These are phyloP conservation scores for Rhizophora mangle DNA, from an alignment of 345 rosid genomes.

Conservation along the genomic window DNA sequence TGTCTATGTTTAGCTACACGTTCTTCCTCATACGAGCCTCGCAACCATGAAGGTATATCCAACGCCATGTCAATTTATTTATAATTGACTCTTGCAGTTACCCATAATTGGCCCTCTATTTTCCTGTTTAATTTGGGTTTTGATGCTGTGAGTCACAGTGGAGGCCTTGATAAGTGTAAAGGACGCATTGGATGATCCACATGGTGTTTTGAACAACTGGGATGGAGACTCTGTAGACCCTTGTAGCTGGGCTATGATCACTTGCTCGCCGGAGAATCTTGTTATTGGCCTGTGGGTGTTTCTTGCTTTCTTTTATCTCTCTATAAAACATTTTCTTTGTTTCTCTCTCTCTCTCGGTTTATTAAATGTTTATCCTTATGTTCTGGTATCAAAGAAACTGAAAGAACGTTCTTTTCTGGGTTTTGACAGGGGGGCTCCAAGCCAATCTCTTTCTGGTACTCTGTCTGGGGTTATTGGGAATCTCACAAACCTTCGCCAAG, in stretches of 20 bases:
- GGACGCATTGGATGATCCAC: constrained; percentile 62
- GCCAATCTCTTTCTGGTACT: constrained; percentile 86
- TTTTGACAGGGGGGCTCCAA: constrained; percentile 76
- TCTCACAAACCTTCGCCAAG: constrained; percentile 88
- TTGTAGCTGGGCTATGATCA: constrained; percentile 94
- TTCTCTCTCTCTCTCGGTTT: neutral
- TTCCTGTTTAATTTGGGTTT: constrained; percentile 6
- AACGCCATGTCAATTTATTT: no score
- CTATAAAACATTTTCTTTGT: neutral
- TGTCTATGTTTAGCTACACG: constrained; percentile 29
- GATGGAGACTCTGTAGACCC: constrained; percentile 95
- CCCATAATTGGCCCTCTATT: neutral
- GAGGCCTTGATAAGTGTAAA: constrained; percentile 70
- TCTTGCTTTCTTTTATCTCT: neutral
- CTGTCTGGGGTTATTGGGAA: constrained; percentile 67
- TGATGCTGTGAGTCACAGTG: constrained; percentile 34
- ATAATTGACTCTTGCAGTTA: no score
- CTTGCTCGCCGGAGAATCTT: constrained; percentile 80
- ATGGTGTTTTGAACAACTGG: constrained; percentile 85
- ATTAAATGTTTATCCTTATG: neutral
- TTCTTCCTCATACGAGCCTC: constrained; percentile 60
- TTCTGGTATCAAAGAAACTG: neutral
- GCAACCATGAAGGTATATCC: constrained; percentile 79
- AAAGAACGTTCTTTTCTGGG: constrained; percentile 22
- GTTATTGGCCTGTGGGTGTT: constrained; percentile 69